Evolutionary conservation across 2,329 filamentous ascomycete genomes (phyloP).

Genomic region (Cucurbitaria berberidis): DNA sequence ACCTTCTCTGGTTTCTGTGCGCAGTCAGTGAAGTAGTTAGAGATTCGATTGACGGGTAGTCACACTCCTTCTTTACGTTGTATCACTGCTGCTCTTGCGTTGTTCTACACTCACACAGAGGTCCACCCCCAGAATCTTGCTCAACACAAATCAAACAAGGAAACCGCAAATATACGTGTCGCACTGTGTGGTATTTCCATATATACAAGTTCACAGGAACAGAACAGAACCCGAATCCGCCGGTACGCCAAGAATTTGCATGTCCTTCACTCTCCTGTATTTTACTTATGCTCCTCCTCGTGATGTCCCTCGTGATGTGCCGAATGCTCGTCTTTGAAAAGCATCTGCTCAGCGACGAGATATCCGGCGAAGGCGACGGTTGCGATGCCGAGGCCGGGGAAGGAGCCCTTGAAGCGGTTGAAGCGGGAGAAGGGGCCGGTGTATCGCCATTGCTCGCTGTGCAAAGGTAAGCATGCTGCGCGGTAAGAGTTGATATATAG

Average conservation of each 20-base stretch:
- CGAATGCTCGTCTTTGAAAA: slow-evolving; percentile 68
- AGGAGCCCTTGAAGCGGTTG: slow-evolving; percentile 85
- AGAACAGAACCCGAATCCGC: slow-evolving; percentile 31
- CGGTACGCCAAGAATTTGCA: slow-evolving; percentile 40
- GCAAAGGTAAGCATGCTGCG: slow-evolving; percentile 21
- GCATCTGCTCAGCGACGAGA: slow-evolving; percentile 87
- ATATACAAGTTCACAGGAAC: slow-evolving; percentile 43
- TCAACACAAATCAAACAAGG: background rate
- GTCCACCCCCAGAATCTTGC: background rate
- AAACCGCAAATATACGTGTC: background rate
- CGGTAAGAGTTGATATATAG: background rate
- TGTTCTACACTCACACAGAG: background rate
- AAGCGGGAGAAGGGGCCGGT: slow-evolving; percentile 83
- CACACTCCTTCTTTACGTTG: background rate
- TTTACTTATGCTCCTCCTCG: slow-evolving; percentile 8
- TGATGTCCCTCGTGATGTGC: slow-evolving; percentile 34
- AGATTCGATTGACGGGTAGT: background rate
- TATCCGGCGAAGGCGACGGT: slow-evolving; percentile 90
- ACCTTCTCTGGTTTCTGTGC: background rate
- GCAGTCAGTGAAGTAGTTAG: background rate
- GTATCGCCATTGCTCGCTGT: slow-evolving; percentile 94
- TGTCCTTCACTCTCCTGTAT: slow-evolving; percentile 5
- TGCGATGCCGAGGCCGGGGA: slow-evolving; percentile 92
- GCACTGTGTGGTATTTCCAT: slow-evolving; percentile 38
- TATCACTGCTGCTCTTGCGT: background rate